Percentiles rank a stretch among this genome's conserved stretches.
phyloP scores from a whole-genome alignment of 495 filamentous ascomycete species.

The Xylaria intraflava region DNA sequence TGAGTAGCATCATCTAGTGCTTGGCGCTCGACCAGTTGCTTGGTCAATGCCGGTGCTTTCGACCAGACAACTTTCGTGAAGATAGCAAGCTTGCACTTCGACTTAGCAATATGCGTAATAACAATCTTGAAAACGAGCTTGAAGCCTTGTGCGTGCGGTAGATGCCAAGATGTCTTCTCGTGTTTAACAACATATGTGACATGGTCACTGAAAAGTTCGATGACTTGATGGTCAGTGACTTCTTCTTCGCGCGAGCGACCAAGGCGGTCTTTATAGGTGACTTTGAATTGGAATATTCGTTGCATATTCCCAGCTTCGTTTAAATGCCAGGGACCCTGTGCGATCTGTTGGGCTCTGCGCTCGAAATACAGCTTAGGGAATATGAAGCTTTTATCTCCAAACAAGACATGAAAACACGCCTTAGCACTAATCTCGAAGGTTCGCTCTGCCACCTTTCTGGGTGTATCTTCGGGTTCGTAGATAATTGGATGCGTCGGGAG shows the following conservation, averaged over 20 bases:
- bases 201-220: conserved; percentile 90
- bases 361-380: conserved; percentile 90
- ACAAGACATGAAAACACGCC: conserved; percentile 89
- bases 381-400: conserved; percentile 89
- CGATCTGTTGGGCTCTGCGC: conserved; percentile 67
- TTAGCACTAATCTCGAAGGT: conserved; percentile 84
- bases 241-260: conserved; percentile 52
- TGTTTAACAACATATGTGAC: conserved; percentile 92
- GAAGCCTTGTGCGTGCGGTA: conserved; percentile 74
- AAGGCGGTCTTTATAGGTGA: conserved; percentile 58
- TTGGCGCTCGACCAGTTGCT: conserved; percentile 69
- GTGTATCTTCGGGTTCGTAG: conserved; percentile 77
- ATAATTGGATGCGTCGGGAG: conserved; percentile 74
- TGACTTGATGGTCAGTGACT: conserved; percentile 77
- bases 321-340: conserved; percentile 79
- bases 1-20: conserved; percentile 73
- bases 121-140: conserved; percentile 84
- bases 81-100: conserved; percentile 83
- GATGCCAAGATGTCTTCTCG: conserved; percentile 81
- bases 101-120: conserved; percentile 87
- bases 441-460: conserved; percentile 60
- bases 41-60: conserved; percentile 56
- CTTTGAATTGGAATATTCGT: conserved; percentile 74
- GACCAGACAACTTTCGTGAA: conserved; percentile 85
- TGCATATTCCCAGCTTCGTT: conserved; percentile 61